Percentiles rank a stretch among this genome's conserved stretches.
Evolutionary conservation across 805 yeast species (phyloP).

Genomic region (Ascoidea asiatica): DNA sequence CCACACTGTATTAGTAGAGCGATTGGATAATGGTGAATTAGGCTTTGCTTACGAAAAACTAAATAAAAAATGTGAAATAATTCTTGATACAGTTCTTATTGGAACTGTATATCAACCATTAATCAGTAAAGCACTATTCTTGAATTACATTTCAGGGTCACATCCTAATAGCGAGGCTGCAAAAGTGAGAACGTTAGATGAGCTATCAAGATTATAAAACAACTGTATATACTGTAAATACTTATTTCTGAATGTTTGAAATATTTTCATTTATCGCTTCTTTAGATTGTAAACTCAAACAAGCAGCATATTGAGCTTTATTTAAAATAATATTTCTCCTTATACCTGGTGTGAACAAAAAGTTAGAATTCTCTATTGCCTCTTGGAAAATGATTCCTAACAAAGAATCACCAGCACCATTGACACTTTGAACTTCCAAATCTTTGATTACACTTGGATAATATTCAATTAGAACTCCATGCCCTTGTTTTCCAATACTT

Average conservation of each 20-base stretch:
- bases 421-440: slow-evolving; percentile 42
- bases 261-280: slow-evolving; percentile 5
- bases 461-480: slow-evolving; percentile 54
- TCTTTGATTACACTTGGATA: slow-evolving; percentile 28
- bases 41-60: slow-evolving; percentile 13
- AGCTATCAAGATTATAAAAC: slow-evolving; percentile 14
- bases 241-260: no score
- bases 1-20: slow-evolving; percentile 31
- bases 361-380: slow-evolving; percentile 12
- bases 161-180: slow-evolving; percentile 48
- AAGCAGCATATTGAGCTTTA: slow-evolving; percentile 23
- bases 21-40: slow-evolving; percentile 16
- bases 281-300: slow-evolving; percentile 10
- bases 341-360: slow-evolving; percentile 19
- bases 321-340: slow-evolving; percentile 15
- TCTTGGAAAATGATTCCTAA: slow-evolving; percentile 48
- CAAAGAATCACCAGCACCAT: slow-evolving; percentile 84
- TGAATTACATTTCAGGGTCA: slow-evolving; percentile 48
- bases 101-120: slow-evolving; percentile 42
- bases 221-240: no score
- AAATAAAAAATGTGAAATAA: slow-evolving; percentile 6
- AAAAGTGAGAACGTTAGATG: slow-evolving; percentile 26
- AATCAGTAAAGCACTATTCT: slow-evolving; percentile 39
- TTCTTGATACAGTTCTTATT: slow-evolving; percentile 16
- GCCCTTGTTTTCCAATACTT: no score